phyloP scores from a whole-genome alignment of 2,329 filamentous ascomycete genomes.

The Alternaria arbusti region DNA sequence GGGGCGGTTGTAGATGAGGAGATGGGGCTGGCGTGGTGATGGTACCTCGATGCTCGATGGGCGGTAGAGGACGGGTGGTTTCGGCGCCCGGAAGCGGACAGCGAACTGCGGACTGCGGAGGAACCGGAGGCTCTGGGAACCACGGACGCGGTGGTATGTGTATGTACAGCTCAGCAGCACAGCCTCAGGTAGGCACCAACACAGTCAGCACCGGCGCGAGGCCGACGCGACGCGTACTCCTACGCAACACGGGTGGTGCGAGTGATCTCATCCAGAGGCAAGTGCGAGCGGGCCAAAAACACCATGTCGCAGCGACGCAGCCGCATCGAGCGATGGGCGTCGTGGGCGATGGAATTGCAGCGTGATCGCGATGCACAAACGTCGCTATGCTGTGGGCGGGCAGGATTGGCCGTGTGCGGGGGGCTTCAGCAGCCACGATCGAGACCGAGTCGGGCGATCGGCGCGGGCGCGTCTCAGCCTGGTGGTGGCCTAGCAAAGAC shows the following conservation, averaged over 20 bases:
- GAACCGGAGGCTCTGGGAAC: background rate
- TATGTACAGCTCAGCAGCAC: background rate
- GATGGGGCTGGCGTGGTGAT: background rate
- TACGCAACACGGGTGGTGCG: background rate
- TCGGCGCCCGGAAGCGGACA: background rate
- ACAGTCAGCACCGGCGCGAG: background rate
- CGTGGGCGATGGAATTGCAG: background rate
- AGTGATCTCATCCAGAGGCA: background rate
- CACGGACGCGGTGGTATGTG: background rate
- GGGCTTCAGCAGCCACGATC: slow-evolving; percentile 6
- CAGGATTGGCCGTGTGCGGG: slow-evolving; percentile 1
- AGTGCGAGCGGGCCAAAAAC: background rate
- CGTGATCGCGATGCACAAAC: background rate
- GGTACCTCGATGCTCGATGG: background rate
- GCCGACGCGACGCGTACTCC: background rate
- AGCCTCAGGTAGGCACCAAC: background rate
- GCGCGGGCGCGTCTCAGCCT: slow-evolving; percentile 1
- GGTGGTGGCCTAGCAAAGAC: slow-evolving; percentile 1
- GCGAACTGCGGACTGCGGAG: background rate
- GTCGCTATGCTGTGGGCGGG: background rate
- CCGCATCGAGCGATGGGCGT: background rate
- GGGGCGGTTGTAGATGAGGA: background rate
- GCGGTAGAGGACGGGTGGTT: background rate
- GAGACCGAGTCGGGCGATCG: slow-evolving; percentile 6
- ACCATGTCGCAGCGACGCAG: background rate